phyloP scores from a whole-genome alignment of 441 rosid genomes.

The Euphorbia neoarborescens region DNA sequence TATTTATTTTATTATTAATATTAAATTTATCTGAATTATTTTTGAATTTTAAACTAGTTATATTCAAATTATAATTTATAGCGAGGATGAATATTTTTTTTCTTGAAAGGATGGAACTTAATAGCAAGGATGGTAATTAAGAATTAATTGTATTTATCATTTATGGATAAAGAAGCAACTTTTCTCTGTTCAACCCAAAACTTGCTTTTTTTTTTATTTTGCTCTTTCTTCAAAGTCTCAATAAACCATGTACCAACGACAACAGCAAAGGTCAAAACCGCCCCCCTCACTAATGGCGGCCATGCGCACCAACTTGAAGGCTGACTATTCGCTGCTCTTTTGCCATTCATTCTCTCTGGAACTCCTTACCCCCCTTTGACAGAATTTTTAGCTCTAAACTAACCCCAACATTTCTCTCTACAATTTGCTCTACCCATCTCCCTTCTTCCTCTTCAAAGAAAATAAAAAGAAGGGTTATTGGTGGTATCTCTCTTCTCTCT shows the following conservation, averaged over 20 bases:
- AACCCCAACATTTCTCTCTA: constrained; percentile 10
- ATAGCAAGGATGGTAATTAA: too few species aligned
- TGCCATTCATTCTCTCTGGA: constrained; percentile 18
- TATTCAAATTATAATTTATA: too few species aligned
- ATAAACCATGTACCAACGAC: not conserved
- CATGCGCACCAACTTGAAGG: constrained; percentile 15
- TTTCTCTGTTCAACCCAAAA: constrained; percentile 28
- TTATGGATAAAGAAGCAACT: constrained; percentile 18
- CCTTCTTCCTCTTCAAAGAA: too few species aligned
- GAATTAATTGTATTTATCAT: too few species aligned
- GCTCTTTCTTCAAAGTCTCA: not conserved
- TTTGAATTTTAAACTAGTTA: too few species aligned
- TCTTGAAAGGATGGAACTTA: too few species aligned
- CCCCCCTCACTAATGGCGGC: constrained; percentile 42
- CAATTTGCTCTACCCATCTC: not conserved
- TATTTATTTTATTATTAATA: too few species aligned
- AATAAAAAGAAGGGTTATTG: not conserved
- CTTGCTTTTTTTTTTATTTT: constrained; percentile 28
- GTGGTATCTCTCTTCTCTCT: not conserved
- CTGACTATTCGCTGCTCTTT: constrained; percentile 3
- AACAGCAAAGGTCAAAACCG: constrained; percentile 5
- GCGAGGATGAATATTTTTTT: too few species aligned
- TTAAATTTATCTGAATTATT: too few species aligned
- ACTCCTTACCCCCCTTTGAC: constrained; percentile 31
- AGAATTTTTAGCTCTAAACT: constrained; percentile 8